Base-by-base conservation (phyloP, 192 early-diverging fungal species). In the Backusella circina region DNA sequence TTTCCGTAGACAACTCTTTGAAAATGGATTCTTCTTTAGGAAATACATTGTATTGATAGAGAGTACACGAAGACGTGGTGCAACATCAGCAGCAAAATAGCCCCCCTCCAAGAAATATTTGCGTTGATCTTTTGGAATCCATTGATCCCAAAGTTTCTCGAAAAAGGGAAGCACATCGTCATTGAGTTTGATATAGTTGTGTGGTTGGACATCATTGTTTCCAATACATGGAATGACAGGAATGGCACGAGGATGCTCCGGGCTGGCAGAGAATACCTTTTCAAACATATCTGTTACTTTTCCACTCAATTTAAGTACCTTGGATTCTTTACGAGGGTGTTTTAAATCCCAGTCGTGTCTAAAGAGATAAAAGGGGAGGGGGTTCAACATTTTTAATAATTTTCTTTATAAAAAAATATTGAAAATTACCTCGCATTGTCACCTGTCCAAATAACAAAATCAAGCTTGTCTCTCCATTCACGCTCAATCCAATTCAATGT, bases 401-500 rank as follows among this genome's bases (percentile, higher is more conserved):
- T n/a, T n/a, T n/a, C n/a, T n/a, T n/a, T n/a, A n/a, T n/a, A n/a
- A n/a, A n/a, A n/a, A n/a, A n/a, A n/a, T 47, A 41, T 47, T n/a
- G 1, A 18, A 21, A 16, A 15, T 12, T 82, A 88, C 87, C 87
- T 78, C n/a, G 88, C 86, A 82, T 90, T 91, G 73, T 93, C 92
- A 32, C 92, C 92, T 8, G 92, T 93, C 89, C 90, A 93, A 28
- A 89, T 71, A 8, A 93, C 87, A 89, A 93, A 93, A 79, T 93
- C 92, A 39, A 91, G 66, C 18, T 79, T 74, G 35, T 75, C 74
- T n/a, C 79, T 82, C 77, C 84, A 77, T 21, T 85, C 75, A 36
- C 77, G 77, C 37, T 78, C 79, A 30, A 93, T 75, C 80, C 90
- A 88, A 5, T 89, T 83, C 66, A 88, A 81, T 0, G 92, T 93